Evolutionary conservation across 1,284 basidiomycete genomes (phyloP), one percentile per base, ranked within the genome.

Genomic region (Ustilago sp.): DNA sequence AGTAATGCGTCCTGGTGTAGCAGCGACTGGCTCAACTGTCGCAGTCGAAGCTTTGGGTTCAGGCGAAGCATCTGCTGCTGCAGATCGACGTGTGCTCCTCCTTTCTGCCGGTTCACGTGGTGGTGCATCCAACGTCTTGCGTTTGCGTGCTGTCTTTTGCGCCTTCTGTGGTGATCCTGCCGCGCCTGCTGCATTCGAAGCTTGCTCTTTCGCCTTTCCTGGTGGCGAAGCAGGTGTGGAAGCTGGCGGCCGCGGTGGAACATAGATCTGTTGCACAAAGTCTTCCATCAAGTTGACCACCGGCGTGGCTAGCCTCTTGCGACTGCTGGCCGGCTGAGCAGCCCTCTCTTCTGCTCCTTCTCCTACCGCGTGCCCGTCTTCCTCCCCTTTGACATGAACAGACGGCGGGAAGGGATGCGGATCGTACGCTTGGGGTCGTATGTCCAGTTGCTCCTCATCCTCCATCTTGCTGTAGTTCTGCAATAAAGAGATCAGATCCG

Each of bases 231-330:
- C 48, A 34, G 28, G 43, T 13, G 53, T 54, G 12, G 52, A 28
- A 3, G 47, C 15, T 9, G 64, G 23, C 8, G 66, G 63, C 4
- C 59, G 61, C 17, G 67, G 50, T 13, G 72, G 68, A 0, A 67
- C 53, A 31, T 79, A 78, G 45, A 69, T 56, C 8, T 78, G 76
- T 28, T 65, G 68, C 15, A 62, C 54, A 48, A 79, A 72, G 56
- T 81, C 80, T 62, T 79, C 75, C 63, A 81, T 66, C 13, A 75
- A 23, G 50, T 80, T 81, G 36, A 39, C 19, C 2, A 77, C 51
- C 3, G 65, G 74, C 43, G 66, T 48, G 31, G 34, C 35, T 4
- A 19, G 39, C 13, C 51, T 48, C 32, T 47, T 39, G 31, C 54
- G 68, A 35, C n/a, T 50, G 48, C n/a, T 34, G 8, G 41, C 8